Percentiles rank a stretch among this genome's conserved stretches.
Evolutionary conservation across 2,329 filamentous ascomycete species (phyloP).

Genomic region (Stagonosporopsis cucurbitacearum): DNA sequence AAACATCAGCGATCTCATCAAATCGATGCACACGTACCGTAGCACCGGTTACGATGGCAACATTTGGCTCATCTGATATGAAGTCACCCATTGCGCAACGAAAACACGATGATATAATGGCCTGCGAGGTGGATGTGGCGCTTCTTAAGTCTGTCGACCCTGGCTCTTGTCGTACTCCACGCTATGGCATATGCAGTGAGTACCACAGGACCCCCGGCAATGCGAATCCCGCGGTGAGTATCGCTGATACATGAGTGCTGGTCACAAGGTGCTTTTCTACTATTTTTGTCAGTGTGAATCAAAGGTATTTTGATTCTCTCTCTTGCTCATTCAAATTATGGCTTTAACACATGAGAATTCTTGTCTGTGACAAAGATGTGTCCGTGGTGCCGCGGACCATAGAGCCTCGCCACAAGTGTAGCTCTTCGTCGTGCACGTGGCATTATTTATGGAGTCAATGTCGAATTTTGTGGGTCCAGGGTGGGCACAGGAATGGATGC

Average conservation of each 20-base stretch:
- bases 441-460: background rate
- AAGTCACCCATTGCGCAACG: background rate
- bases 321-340: too few relatives aligned
- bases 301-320: too few relatives aligned
- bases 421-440: background rate
- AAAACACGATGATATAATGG: too few relatives aligned
- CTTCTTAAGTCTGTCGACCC: background rate
- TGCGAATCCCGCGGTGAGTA: too few relatives aligned
- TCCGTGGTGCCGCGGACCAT: background rate
- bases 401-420: too few relatives aligned
- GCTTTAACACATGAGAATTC: background rate
- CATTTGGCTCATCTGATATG: background rate
- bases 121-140: too few relatives aligned
- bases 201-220: too few relatives aligned
- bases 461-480: background rate
- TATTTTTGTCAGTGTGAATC: background rate
- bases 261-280: too few relatives aligned
- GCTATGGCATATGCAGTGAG: too few relatives aligned
- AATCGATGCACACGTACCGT: background rate
- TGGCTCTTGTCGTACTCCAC: background rate
- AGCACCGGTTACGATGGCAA: constrained; percentile 1
- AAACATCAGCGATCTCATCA: background rate
- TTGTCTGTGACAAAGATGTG: background rate
- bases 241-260: too few relatives aligned
- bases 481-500: background rate